A percentile compares a stretch with the other conserved stretches of the same genome.
Evolutionary conservation across 768 basidiomycete genomes (phyloP).

Genomic region (Chalciporus pseudorubinellus): DNA sequence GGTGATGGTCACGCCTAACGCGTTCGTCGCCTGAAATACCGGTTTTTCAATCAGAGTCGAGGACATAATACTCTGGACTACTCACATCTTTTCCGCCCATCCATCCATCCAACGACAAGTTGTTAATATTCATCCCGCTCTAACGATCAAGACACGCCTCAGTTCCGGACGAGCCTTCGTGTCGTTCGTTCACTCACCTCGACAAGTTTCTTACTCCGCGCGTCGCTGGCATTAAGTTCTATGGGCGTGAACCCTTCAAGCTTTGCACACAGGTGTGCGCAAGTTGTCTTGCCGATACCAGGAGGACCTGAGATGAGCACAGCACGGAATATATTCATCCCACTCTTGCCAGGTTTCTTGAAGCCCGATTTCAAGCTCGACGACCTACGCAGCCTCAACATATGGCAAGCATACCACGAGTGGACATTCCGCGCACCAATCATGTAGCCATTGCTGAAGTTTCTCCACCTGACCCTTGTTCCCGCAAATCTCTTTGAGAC

Average conservation of each 20-base stretch:
- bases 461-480: constrained; percentile 93
- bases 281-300: constrained; percentile 97
- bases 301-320: constrained; percentile 91
- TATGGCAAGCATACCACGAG: not conserved
- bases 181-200: constrained; percentile 52
- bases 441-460: constrained; percentile 79
- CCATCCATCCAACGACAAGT: constrained; percentile 86
- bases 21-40: constrained; percentile 52
- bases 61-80: not conserved
- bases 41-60: not conserved
- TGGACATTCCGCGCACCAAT: constrained; percentile 58
- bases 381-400: constrained; percentile 49
- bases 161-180: not conserved
- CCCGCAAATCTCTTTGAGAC: constrained; percentile 88
- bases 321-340: constrained; percentile 82
- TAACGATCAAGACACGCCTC: constrained; percentile 26
- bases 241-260: constrained; percentile 90
- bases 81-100: constrained; percentile 56
- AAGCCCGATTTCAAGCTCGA: constrained; percentile 70
- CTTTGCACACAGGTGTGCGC: constrained; percentile 89
- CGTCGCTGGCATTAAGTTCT: constrained; percentile 95
- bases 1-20: constrained; percentile 70
- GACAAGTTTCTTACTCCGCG: constrained; percentile 93
- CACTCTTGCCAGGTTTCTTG: constrained; percentile 92
- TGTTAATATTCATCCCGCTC: constrained; percentile 89